Evolutionary conservation across 768 basidiomycete species (phyloP).

Genomic region (Mycena vulgaris): DNA sequence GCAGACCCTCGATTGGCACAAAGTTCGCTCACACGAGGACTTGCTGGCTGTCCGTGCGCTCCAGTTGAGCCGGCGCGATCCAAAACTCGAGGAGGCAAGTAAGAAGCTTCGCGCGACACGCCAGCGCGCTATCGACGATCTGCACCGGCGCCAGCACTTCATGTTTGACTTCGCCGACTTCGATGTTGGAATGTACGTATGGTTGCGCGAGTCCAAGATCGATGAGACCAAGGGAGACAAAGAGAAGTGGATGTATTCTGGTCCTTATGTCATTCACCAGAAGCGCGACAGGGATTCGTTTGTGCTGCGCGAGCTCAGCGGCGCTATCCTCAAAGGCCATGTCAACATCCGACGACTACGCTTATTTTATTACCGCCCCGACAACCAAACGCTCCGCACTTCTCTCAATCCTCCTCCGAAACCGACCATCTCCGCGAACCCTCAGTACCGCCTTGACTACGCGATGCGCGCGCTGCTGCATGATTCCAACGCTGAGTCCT

Average conservation of each 20-base stretch:
- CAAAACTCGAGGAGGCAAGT: conserved; percentile 24
- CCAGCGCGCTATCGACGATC: conserved; percentile 41
- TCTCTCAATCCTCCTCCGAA: too few species aligned
- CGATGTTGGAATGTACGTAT: conserved; percentile 48
- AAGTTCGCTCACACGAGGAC: conserved; percentile 40
- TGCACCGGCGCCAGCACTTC: conserved; percentile 39
- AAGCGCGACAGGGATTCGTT: too few species aligned
- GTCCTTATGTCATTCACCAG: too few species aligned
- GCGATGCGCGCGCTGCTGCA: too few species aligned
- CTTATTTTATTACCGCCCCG: too few species aligned
- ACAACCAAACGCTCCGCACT: too few species aligned
- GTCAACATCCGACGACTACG: too few species aligned
- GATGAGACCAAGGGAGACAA: conserved; percentile 50
- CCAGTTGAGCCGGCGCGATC: conserved; percentile 42
- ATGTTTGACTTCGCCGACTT: conserved; percentile 40
- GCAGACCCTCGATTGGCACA: conserved; percentile 46
- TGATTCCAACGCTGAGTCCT: too few species aligned
- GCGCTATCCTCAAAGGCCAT: too few species aligned
- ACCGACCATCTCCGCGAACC: too few species aligned
- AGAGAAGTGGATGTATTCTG: conserved; percentile 45
- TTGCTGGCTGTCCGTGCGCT: conserved; percentile 42
- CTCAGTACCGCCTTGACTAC: too few species aligned
- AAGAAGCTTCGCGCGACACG: conserved; percentile 29
- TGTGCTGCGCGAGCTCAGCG: too few species aligned
- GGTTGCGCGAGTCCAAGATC: conserved; percentile 48